phyloP scores from a whole-genome alignment of 176 grass and related monocot genomes.

The Cenchrus fungigraminus region DNA sequence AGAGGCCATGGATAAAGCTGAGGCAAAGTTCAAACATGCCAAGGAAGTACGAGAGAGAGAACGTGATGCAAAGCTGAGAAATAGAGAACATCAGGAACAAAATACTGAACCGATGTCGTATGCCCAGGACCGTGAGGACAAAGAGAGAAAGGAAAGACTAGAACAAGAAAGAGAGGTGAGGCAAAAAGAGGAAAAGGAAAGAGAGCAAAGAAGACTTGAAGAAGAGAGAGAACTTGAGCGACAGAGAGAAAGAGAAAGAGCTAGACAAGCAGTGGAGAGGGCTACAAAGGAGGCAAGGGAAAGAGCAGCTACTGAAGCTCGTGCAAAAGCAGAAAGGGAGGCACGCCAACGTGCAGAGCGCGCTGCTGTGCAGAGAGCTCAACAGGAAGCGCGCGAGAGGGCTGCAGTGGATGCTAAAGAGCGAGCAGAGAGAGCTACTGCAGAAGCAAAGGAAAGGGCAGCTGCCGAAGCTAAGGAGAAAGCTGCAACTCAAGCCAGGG shows the following conservation, averaged over 20 bases:
- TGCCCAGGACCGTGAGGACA: constrained; percentile 52
- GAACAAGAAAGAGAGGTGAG: constrained; percentile 53
- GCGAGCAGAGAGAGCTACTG: constrained; percentile 58
- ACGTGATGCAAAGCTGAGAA: constrained; percentile 70
- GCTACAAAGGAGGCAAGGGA: constrained; percentile 82
- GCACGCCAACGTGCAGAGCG: constrained; percentile 63
- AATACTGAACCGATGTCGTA: constrained; percentile 44
- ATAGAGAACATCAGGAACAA: constrained; percentile 55
- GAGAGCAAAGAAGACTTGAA: constrained; percentile 63
- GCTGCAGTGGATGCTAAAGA: constrained; percentile 66
- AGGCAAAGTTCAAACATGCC: constrained; percentile 96
- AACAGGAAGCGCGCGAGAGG: constrained; percentile 76
- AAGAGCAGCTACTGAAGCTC: constrained; percentile 77
- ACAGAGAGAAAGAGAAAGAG: constrained; percentile 68
- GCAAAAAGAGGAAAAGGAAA: constrained; percentile 57
- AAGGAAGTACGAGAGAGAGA: constrained; percentile 86
- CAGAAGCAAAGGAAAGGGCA: constrained; percentile 59
- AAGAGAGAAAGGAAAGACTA: constrained; percentile 53
- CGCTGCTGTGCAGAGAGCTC: constrained; percentile 72
- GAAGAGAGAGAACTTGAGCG: constrained; percentile 61
- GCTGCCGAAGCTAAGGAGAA: constrained; percentile 58
- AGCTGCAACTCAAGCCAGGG: constrained; percentile 52
- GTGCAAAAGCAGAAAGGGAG: constrained; percentile 70
- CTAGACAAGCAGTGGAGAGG: constrained; percentile 73
- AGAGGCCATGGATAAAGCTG: constrained; percentile 94